Conservation (phyloP, 164 flowering plant species). For the Saururus chinensis region DNA sequence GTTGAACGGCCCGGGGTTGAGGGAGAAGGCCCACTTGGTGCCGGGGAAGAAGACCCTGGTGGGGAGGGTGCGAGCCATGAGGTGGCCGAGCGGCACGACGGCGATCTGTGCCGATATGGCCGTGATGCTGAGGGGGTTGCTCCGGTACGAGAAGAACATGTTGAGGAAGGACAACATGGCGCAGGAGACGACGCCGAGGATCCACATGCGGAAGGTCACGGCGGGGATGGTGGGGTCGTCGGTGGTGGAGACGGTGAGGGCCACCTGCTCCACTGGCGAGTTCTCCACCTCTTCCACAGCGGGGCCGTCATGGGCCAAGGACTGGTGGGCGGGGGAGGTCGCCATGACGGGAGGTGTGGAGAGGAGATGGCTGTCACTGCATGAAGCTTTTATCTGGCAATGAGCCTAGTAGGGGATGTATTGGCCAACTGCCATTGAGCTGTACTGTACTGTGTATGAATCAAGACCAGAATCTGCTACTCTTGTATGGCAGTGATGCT, state of each 20-base stretch:
- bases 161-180: slow-evolving; percentile 71
- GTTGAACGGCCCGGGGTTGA: slow-evolving; percentile 92
- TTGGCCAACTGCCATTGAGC: too few relatives aligned
- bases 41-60: slow-evolving; percentile 49
- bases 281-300: slow-evolving; percentile 20
- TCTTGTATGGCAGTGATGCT: too few relatives aligned
- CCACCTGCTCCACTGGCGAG: slow-evolving; percentile 65
- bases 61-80: slow-evolving; percentile 64
- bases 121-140: slow-evolving; percentile 62
- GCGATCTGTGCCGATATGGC: slow-evolving; percentile 88
- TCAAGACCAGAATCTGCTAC: too few relatives aligned
- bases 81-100: slow-evolving; percentile 79
- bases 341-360: too few relatives aligned
- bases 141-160: slow-evolving; percentile 93
- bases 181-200: slow-evolving; percentile 57
- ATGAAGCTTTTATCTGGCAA: too few relatives aligned
- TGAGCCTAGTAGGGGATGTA: too few relatives aligned
- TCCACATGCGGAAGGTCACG: slow-evolving; percentile 86
- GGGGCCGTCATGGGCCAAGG: too few relatives aligned
- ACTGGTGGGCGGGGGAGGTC: too few relatives aligned
- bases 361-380: too few relatives aligned
- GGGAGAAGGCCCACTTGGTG: slow-evolving; percentile 45
- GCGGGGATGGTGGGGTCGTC: slow-evolving; percentile 75
- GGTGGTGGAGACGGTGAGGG: slow-evolving; percentile 63
- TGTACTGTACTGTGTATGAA: too few relatives aligned